Base-by-base conservation (phyloP, 495 filamentous ascomycete species). In the Aspergillus homomorphus region DNA sequence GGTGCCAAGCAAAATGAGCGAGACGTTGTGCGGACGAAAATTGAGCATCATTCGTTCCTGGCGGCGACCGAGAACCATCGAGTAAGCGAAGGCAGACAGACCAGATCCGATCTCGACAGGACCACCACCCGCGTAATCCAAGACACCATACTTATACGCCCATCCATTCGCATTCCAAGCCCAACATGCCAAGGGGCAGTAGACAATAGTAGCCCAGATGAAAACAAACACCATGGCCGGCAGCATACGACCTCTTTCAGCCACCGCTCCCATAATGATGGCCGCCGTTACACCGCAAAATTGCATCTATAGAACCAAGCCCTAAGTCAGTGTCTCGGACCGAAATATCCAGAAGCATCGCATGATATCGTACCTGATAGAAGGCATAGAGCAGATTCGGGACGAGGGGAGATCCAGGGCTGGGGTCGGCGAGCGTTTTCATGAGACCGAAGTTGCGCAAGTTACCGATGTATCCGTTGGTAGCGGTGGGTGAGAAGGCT, bases 31-130 rank as follows among this genome's bases (percentile, higher is more conserved):
- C 1, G 94, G 95, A 53, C 90, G 87, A 82, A 87, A 87, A 69
- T 96, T 91, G 70, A 97, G 82, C 87, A 98, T 96, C 94, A 98
- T 97, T 82, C 92, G 95, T 80, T 98, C 94, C 78, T 97, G 94
- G 54, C 95, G 91, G 63, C 92, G 89, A 56, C 95, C 95, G 54
- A 98, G 88, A 42, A 98, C 89, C 86, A 90, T 85, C 16, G 91
- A 96, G 77, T 98, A 98, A 53, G 94, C 94, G 16, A 98, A 80
- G 19, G 94, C 95, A 23, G 90, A 90, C 71, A 96, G 77, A 61
- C 94, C 94, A 46, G 95, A 98, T 42, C 84, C 91, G 59, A 98
- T 98, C 75, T 98, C 94, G 84, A 98, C 94, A 66, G 94, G 95
- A 28, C 93, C 94, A 63, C 94, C 94, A 65, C 94, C 94, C 53